These are phyloP conservation scores for Thecaphora thlaspeos DNA, from an alignment of 1,284 basidiomycete genomes.

Conservation along the genomic window DNA sequence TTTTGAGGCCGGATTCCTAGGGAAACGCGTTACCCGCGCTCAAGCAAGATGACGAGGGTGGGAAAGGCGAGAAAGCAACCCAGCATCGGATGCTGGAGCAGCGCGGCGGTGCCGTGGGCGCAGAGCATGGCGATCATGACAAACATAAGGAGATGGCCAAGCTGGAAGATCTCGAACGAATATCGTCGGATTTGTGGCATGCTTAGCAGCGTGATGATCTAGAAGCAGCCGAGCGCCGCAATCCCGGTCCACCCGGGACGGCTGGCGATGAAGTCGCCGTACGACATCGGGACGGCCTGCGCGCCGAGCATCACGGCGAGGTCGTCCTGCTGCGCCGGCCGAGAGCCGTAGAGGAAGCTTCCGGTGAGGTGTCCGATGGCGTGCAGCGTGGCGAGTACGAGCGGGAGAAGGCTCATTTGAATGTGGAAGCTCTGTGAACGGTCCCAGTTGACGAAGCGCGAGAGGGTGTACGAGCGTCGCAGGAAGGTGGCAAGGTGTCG, in stretches of 20 bases:
- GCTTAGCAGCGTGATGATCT: constrained; percentile 1
- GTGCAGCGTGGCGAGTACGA: constrained; percentile 5
- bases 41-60: constrained; percentile 4
- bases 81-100: constrained; percentile 9
- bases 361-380: constrained; percentile 12
- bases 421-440: constrained; percentile 6
- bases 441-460: constrained; percentile 9
- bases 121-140: constrained; percentile 8
- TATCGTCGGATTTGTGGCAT: constrained; percentile 2
- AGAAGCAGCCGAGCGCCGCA: constrained; percentile 4
- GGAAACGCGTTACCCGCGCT: constrained; percentile 4
- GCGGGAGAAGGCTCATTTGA: neutral
- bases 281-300: neutral
- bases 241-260: constrained; percentile 7
- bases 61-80: constrained; percentile 8
- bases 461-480: constrained; percentile 2
- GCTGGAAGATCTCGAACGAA: constrained; percentile 8
- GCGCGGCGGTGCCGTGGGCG: constrained; percentile 5
- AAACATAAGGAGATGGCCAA: constrained; percentile 17
- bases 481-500: constrained; percentile 1
- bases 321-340: constrained; percentile 2
- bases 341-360: constrained; percentile 5
- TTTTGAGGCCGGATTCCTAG: too few relatives aligned
- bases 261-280: constrained; percentile 1
- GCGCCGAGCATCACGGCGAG: constrained; percentile 2